Conservation (phyloP, 176 grass and related monocot species). For the Aegilops sharonensis region DNA sequence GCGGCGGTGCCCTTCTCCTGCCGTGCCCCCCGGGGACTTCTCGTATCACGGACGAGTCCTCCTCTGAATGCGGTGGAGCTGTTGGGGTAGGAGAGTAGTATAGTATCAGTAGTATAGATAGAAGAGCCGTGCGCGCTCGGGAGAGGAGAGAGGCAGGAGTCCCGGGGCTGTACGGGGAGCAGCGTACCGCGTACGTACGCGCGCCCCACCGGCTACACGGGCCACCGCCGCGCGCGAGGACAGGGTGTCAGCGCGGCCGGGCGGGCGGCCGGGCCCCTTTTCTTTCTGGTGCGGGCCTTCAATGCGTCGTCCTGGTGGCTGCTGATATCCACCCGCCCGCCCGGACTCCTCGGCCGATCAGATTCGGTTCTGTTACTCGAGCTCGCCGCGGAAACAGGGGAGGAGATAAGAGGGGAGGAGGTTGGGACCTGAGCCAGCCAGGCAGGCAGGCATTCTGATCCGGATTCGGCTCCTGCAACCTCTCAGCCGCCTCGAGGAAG, state of each 20-base stretch:
- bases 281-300: neutral
- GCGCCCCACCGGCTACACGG: neutral
- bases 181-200: neutral
- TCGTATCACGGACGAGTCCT: neutral
- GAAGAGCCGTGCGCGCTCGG: neutral
- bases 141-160: neutral
- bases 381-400: neutral
- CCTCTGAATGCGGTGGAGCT: neutral
- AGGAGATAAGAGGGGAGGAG: neutral
- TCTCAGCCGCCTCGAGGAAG: neutral
- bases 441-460: neutral
- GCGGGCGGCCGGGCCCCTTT: neutral
- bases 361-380: neutral
- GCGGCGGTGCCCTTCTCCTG: neutral
- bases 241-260: conserved; percentile 24
- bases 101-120: neutral
- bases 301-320: conserved; percentile 11
- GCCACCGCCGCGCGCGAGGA: conserved; percentile 33
- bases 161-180: neutral
- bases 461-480: neutral
- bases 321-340: neutral
- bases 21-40: neutral
- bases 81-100: neutral
- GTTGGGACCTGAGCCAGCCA: neutral
- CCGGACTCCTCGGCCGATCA: neutral